phyloP scores from a whole-genome alignment of 148 eudicot genomes.

The Hydrangea macrophylla region DNA sequence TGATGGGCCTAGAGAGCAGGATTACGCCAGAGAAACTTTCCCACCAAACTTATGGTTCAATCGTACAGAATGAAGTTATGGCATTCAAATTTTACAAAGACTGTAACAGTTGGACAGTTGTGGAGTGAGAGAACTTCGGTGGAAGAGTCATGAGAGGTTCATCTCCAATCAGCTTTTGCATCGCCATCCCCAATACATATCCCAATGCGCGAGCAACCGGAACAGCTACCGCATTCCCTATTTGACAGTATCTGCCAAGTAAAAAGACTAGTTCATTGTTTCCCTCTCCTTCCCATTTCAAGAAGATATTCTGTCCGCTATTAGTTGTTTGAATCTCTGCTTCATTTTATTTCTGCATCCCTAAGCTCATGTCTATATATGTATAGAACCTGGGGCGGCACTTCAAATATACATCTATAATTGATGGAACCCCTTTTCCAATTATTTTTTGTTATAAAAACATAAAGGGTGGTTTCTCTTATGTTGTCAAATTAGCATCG shows the following conservation, averaged over 20 bases:
- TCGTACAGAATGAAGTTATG: neutral
- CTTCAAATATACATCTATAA: too few relatives aligned
- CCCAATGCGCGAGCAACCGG: slow-evolving; percentile 57
- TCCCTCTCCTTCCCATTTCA: too few relatives aligned
- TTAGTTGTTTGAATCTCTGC: too few relatives aligned
- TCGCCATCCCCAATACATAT: slow-evolving; percentile 44
- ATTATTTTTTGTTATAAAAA: too few relatives aligned
- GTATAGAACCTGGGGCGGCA: too few relatives aligned
- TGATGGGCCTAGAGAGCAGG: neutral
- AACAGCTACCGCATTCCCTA: slow-evolving; percentile 59
- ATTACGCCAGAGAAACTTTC: neutral
- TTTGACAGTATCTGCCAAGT: slow-evolving; percentile 50
- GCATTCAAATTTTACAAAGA: neutral
- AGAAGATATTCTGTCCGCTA: too few relatives aligned
- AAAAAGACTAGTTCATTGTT: too few relatives aligned
- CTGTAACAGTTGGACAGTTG: slow-evolving; percentile 8
- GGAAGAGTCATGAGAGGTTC: slow-evolving; percentile 46
- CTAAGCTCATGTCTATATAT: too few relatives aligned
- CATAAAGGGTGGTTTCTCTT: too few relatives aligned
- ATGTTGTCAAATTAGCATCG: too few relatives aligned
- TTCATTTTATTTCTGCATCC: too few relatives aligned
- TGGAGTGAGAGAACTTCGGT: slow-evolving; percentile 35
- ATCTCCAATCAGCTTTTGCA: slow-evolving; percentile 32
- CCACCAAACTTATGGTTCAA: neutral
- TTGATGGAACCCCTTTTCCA: too few relatives aligned